Conservation (phyloP, 495 filamentous ascomycete species). For the Neurospora tetrasperma region DNA sequence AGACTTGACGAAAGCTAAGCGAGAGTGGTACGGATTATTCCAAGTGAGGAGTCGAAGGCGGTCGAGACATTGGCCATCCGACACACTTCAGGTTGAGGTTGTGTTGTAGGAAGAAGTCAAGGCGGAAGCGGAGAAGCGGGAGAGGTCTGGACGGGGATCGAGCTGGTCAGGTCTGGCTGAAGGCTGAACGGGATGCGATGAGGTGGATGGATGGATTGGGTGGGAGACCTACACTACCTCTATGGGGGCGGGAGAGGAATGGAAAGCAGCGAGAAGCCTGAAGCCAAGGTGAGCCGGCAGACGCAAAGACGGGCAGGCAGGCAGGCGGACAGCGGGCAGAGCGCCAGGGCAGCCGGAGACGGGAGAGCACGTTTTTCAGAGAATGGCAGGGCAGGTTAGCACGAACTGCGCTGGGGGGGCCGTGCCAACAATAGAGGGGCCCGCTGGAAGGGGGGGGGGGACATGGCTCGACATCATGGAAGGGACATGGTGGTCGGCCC, state of each 20-base stretch:
- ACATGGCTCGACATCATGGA: neutral
- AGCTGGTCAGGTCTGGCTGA: neutral
- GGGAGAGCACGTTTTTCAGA: constrained; percentile 31
- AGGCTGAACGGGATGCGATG: neutral
- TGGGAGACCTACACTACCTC: neutral
- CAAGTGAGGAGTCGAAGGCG: neutral
- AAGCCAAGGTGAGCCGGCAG: constrained; percentile 3
- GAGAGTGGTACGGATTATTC: neutral
- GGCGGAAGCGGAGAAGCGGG: neutral
- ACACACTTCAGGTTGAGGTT: neutral
- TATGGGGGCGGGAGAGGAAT: neutral
- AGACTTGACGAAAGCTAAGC: neutral
- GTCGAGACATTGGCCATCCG: neutral
- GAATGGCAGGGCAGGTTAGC: constrained; percentile 15
- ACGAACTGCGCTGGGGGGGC: constrained; percentile 7
- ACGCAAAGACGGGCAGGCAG: constrained; percentile 1
- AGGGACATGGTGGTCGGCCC: neutral
- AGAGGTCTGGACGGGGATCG: neutral
- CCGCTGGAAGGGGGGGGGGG: neutral
- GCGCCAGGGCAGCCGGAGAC: constrained; percentile 11
- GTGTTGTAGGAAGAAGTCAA: neutral
- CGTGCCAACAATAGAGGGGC: constrained; percentile 4
- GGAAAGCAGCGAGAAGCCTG: neutral
- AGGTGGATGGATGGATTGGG: neutral
- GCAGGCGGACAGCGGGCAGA: constrained; percentile 8